Base-by-base conservation (phyloP, 805 yeast genomes). In the Myxozyma melibiosi region DNA sequence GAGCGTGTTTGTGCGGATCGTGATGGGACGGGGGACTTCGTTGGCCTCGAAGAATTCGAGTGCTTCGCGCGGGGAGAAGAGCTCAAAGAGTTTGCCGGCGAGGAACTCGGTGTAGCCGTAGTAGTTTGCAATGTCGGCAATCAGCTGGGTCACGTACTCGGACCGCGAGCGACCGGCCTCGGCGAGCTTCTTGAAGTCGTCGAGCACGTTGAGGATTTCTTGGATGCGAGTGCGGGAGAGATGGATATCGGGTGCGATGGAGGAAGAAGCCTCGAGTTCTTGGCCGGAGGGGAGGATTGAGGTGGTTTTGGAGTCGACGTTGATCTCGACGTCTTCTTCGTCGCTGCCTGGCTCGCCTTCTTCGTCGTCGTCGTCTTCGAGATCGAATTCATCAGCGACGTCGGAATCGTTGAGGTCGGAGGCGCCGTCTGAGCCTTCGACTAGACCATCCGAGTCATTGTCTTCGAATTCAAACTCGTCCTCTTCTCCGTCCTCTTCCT, bases 31-130 rank as follows among this genome's bases (percentile, higher is more conserved):
- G 31, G 96, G 87, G 55, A 92, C 88, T 76, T 94, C 99, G 74
- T 94, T 94, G 34, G 99, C 98, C 77, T 94, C 99, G 67, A 94
- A 94, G 70, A 94, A 94, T 74, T 94, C 99, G 80, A 94, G 82
- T 13, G 99, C 98, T 77, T 94, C 99, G 9, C 94, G 80, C 38
- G 98, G 97, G 18, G 95, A 83, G 71, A 94, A 94, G 60, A 94
- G 78, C 67, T 91, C 84, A 78, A 91, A 94, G 57, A 92, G 79
- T 74, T 94, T 92, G 71, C 91, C 97, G 34, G 99, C 99, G 68
- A 94, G 80, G 71, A 86, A 90, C 66, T 85, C 88, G 13, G 91
- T 81, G 75, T 94, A 94, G 14, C 99, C 98, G 70, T 92, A 94
- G 76, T 94, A 94, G 68, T 85, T 88, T 70, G 95, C 85, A 39